phyloP scores from a whole-genome alignment of 2,329 filamentous ascomycete species.

The Phaeomoniella chlamydospora region DNA sequence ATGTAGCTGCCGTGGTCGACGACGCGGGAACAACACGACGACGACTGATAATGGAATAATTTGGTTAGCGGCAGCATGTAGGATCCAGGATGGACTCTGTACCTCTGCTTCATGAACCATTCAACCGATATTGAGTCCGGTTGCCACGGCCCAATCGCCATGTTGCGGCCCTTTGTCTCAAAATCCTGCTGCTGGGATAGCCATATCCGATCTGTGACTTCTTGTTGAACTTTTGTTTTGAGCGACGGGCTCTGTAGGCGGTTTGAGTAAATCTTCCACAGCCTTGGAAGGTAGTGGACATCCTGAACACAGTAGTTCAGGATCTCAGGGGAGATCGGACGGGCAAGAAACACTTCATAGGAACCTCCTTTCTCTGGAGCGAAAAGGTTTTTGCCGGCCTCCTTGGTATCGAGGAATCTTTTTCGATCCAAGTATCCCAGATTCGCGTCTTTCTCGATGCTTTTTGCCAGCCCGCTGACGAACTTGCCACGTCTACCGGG shows the following conservation, averaged over 20 bases:
- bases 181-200: slow-evolving; percentile 16
- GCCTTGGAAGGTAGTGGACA: slow-evolving; percentile 24
- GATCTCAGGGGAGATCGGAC: slow-evolving; percentile 27
- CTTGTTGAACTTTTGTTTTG: slow-evolving; percentile 12
- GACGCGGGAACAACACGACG: too few species aligned
- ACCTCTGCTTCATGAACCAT: too few species aligned
- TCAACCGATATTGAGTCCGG: too few species aligned
- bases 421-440: slow-evolving; percentile 4
- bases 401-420: slow-evolving; percentile 21
- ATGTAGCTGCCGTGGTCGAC: too few species aligned
- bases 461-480: slow-evolving; percentile 23
- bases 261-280: slow-evolving; percentile 16
- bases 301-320: slow-evolving; percentile 32
- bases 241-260: slow-evolving; percentile 8
- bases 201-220: slow-evolving; percentile 14
- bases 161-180: slow-evolving; percentile 13
- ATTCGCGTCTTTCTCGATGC: slow-evolving; percentile 17
- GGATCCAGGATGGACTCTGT: too few species aligned
- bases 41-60: too few species aligned
- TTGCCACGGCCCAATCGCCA: slow-evolving; percentile 14
- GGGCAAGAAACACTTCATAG: slow-evolving; percentile 31
- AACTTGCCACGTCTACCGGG: slow-evolving; percentile 5
- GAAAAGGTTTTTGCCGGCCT: slow-evolving; percentile 23
- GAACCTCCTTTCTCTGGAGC: slow-evolving; percentile 25
- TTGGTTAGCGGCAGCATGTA: too few species aligned